These are phyloP conservation scores for Arabis alpina DNA, from an alignment of 345 rosid genomes.

Conservation along the genomic window DNA sequence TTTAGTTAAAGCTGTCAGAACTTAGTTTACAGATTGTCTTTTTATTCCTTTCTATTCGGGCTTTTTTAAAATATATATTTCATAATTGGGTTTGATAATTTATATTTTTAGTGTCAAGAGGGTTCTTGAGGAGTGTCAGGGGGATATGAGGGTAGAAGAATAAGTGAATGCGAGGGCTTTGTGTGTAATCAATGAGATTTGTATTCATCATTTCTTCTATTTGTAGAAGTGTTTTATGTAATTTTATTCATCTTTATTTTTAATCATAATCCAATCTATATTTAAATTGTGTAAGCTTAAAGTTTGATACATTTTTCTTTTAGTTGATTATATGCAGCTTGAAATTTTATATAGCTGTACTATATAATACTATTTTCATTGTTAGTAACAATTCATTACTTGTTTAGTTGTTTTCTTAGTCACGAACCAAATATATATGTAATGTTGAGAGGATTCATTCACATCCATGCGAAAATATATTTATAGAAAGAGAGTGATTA, in stretches of 20 bases:
- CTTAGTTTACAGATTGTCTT: conserved; percentile 41
- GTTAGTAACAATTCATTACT: background rate
- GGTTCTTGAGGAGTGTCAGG: conserved; percentile 17
- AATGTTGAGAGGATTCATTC: background rate
- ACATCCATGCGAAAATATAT: too few relatives aligned
- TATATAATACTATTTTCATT: background rate
- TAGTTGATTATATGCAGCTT: background rate
- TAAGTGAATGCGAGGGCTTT: conserved; percentile 43
- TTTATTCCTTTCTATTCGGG: conserved; percentile 7
- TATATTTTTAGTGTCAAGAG: conserved; percentile 15
- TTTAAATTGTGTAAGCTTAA: conserved; percentile 1
- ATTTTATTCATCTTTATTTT: conserved; percentile 22
- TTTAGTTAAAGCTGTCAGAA: conserved; percentile 47
- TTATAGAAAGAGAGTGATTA: background rate
- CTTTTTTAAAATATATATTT: background rate
- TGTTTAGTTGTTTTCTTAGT: background rate
- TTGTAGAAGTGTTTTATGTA: conserved; percentile 28
- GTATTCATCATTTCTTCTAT: conserved; percentile 46
- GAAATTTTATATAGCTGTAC: too few relatives aligned
- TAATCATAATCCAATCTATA: conserved; percentile 2
- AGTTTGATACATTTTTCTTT: background rate
- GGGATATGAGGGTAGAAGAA: conserved; percentile 42
- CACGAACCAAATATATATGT: background rate
- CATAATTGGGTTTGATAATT: conserved; percentile 24
- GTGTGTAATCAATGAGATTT: conserved; percentile 39